Evolutionary conservation across 352 stramenopile species (phyloP), one percentile per base, ranked within the genome.

Genomic region (Pythium apleroticum): DNA sequence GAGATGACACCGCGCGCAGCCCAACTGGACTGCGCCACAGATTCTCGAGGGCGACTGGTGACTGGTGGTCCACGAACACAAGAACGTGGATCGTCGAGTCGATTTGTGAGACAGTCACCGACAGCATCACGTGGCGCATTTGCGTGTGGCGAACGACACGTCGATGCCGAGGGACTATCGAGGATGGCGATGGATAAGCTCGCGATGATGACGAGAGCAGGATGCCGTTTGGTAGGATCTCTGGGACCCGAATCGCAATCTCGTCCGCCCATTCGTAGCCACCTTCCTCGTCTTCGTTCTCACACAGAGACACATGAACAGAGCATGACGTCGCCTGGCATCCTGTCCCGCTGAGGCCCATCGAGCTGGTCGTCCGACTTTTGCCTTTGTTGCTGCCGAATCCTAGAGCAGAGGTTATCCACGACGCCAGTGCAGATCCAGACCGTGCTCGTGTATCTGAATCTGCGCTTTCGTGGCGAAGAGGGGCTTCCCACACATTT

Each of bases 61-160:
- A 74, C 30, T 93, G 81, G 20, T 68, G 75, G 61, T 95, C 86
- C 27, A 88, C 62, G 31, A 90, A 92, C 39, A 95, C 74, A 12
- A 89, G 46, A 46, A 95, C 71, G 25, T 88, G 72, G 37, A 91
- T 80, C 14, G 69, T 69, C 9, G 66, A 71, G 8, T 74, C 74
- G 27, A 63, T 39, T 43, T 80, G 74, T 25, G 76, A 82, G 46
- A 89, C 76, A 0, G 83, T 89, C 52, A 81, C 87, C n/a, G 86
- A 90, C 19, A 93, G 59, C 77, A 92, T 86, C 33, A 78, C 70
- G 54, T 93, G 82, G 12, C 55, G 68, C 22, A 82, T 82, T 1
- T 31, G 56, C n/a, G 50, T 56, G 17, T 87, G 73, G 2, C 74
- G 84, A 43, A 95, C 72, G 2, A 95, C 55, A n/a, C 89, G 56